Evolutionary conservation across 2,329 filamentous ascomycete species (phyloP), one percentile per base, ranked within the genome.

Genomic region (Talaromyces sp.): DNA sequence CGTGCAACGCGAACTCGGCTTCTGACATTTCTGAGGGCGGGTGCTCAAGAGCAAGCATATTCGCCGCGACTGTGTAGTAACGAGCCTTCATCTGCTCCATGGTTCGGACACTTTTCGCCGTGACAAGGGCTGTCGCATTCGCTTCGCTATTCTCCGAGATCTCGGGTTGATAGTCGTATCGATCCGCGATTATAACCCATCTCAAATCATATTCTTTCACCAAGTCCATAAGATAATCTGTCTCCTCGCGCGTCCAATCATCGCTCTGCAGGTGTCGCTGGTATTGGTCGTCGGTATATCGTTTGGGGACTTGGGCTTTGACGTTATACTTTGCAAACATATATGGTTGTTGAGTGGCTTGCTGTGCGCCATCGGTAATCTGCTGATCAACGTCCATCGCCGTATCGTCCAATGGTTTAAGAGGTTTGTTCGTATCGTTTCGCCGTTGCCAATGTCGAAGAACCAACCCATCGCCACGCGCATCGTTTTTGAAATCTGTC

Each of bases 191-290:
- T 15, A 97, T 73, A 3, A 93, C 83, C 91, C 94, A 99, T 64
- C 94, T 87, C 60, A 96, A 81, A 68, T 96, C 91, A 69, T 86
- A 96, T 48, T 92, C 88, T 58, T 81, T 81, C 13, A 85, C 89
- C 36, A 93, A 71, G 2, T 84, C 78, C 70, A 97, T 82, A 62
- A 99, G 75, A 69, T 97, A 97, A 70, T 97, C 91, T 8, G 94
- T 99, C 75, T 99, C 94, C 66, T 94, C 88, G 67, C 88, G 90
- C 13, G 89, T 87, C 94, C 94, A 99, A 65, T 93, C 86, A 13
- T 84, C 78, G 68, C 81, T 88, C 65, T 85, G 82, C 53, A 99
- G 75, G 61, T 88, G 84, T 58, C 84, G 80, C 60, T 87, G 83
- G 74, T 99, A 99, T 70, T 96, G 88, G 62, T 92, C 89, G 62